phyloP scores from a whole-genome alignment of 441 rosid species.

The Eutrema salsugineum region DNA sequence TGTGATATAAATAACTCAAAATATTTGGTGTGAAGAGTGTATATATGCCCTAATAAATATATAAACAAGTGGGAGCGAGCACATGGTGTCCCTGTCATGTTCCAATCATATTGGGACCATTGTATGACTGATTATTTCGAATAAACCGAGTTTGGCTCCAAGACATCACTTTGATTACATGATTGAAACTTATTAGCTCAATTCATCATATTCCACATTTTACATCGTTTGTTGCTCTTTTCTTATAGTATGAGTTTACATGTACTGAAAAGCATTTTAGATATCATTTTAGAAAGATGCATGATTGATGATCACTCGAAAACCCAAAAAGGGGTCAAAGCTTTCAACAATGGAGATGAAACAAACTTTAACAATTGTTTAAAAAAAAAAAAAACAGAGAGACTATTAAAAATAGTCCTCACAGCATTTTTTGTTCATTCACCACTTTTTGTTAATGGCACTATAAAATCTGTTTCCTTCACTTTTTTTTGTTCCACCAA shows the following conservation, averaged over 20 bases:
- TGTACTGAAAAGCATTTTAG: background rate
- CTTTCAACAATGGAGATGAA: conserved; percentile 14
- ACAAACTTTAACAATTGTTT: conserved; percentile 18
- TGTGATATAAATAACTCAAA: background rate
- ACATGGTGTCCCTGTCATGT: conserved; percentile 27
- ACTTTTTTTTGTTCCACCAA: too few relatives aligned
- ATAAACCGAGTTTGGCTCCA: conserved; percentile 17
- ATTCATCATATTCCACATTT: conserved; percentile 16
- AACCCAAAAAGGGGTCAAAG: conserved; percentile 3
- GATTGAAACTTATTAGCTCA: conserved; percentile 12
- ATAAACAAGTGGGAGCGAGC: conserved; percentile 17
- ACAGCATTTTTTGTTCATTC: conserved; percentile 9
- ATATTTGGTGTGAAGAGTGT: conserved; percentile 1
- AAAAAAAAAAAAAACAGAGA: conserved; percentile 23
- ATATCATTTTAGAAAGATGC: background rate
- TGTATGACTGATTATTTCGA: conserved; percentile 16
- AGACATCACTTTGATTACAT: conserved; percentile 18
- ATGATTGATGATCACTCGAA: conserved; percentile 6
- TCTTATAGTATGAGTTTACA: background rate
- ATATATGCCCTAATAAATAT: background rate
- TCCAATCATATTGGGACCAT: conserved; percentile 16
- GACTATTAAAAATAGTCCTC: background rate
- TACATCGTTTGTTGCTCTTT: background rate
- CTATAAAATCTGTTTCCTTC: too few relatives aligned
- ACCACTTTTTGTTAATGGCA: too few relatives aligned